Conservation (phyloP, 192 early-diverging fungal species). For the Backusella tuberculispora region DNA sequence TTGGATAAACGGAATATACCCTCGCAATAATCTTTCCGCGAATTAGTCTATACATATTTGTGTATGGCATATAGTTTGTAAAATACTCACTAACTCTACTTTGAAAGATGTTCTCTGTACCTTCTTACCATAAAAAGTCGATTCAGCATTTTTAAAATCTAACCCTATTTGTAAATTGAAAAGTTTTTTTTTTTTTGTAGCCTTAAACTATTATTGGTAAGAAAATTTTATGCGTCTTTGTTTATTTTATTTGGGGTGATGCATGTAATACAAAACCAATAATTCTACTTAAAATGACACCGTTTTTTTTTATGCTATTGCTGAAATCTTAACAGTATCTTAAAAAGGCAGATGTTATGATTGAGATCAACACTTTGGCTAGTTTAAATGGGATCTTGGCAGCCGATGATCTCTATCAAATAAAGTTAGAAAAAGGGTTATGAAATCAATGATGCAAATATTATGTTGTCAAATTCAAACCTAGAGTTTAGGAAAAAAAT, state of each 20-base stretch:
- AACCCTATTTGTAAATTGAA: conserved; percentile 4
- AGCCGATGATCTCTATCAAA: no score
- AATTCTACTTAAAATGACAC: background rate
- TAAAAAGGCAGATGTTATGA: background rate
- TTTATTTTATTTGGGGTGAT: background rate
- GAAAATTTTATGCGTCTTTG: background rate
- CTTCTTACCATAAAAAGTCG: background rate
- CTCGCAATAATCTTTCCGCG: no score
- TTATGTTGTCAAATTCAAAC: no score
- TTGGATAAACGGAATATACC: no score
- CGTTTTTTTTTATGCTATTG: no score
- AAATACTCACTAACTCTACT: no score
- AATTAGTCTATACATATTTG: no score
- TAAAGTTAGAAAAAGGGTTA: no score
- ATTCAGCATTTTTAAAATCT: background rate
- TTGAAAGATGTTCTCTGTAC: background rate
- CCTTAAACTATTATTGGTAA: background rate
- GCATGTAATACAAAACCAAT: conserved; percentile 8
- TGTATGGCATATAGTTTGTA: no score
- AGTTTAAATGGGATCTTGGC: no score
- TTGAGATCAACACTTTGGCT: background rate
- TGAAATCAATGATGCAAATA: no score
- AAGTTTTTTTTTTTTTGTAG: background rate
- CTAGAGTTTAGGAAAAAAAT: no score
- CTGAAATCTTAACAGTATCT: background rate